Conservation (phyloP, 257 asterid genomes). For the Rauvolfia tetraphylla region DNA sequence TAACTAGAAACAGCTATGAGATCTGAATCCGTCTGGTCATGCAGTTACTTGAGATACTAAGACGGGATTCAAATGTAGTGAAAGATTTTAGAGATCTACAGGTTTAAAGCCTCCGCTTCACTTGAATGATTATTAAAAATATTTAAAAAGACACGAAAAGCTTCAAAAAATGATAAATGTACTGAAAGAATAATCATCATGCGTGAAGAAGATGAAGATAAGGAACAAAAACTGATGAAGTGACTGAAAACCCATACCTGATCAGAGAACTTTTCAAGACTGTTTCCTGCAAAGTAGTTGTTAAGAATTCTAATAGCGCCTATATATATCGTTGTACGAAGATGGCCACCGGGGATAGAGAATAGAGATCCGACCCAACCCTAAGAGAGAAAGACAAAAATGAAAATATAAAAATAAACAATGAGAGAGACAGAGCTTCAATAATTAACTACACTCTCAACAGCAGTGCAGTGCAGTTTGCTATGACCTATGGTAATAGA, state of each 20-base stretch:
- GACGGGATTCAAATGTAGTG: neutral
- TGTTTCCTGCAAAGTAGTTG: neutral
- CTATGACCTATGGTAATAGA: neutral
- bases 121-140: neutral
- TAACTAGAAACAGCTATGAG: neutral
- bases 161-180: too few species aligned
- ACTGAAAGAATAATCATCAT: neutral
- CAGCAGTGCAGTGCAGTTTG: too few species aligned
- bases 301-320: neutral
- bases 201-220: neutral
- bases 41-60: neutral
- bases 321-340: neutral
- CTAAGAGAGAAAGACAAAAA: too few species aligned
- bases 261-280: too few species aligned
- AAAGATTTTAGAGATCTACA: slow-evolving; percentile 1
- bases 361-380: too few species aligned
- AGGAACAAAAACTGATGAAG: neutral
- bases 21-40: neutral
- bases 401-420: too few species aligned
- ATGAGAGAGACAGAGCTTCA: neutral
- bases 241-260: neutral
- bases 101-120: neutral
- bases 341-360: neutral
- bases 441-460: neutral
- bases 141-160: neutral